Percentiles rank a stretch among this genome's conserved stretches.
These are phyloP conservation scores for Vitis hybrid DNA, from an alignment of 177 flowering plant genomes.

Conservation along the genomic window DNA sequence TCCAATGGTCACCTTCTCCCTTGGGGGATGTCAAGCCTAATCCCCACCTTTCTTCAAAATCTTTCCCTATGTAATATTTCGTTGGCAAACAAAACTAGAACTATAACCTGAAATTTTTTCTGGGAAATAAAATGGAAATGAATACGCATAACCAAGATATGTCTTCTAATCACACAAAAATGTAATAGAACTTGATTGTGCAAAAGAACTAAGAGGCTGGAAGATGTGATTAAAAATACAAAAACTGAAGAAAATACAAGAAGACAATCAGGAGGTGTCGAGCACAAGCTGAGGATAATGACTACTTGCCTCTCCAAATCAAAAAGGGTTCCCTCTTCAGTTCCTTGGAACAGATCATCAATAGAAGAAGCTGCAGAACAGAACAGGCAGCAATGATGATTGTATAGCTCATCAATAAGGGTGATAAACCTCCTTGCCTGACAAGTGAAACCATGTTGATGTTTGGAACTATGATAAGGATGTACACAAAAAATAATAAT, in stretches of 20 bases:
- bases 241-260: background rate
- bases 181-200: background rate
- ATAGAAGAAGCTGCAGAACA: conserved; percentile 82
- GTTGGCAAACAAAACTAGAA: background rate
- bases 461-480: background rate
- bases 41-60: background rate
- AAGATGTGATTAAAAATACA: conserved; percentile 1
- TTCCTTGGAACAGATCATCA: conserved; percentile 92
- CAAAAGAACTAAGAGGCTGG: background rate
- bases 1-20: background rate
- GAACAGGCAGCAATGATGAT: conserved; percentile 84
- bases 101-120: background rate
- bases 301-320: conserved; percentile 78
- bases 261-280: background rate
- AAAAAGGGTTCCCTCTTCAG: conserved; percentile 93
- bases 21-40: no score
- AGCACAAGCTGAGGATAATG: background rate
- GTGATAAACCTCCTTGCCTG: conserved; percentile 98
- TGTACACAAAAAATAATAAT: background rate
- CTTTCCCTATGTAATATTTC: background rate
- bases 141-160: background rate
- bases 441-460: conserved; percentile 4
- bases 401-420: conserved; percentile 93
- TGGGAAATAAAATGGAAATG: background rate
- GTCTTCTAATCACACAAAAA: background rate